Conservation (phyloP, 2,329 filamentous ascomycete genomes). For the Alternaria rosae region DNA sequence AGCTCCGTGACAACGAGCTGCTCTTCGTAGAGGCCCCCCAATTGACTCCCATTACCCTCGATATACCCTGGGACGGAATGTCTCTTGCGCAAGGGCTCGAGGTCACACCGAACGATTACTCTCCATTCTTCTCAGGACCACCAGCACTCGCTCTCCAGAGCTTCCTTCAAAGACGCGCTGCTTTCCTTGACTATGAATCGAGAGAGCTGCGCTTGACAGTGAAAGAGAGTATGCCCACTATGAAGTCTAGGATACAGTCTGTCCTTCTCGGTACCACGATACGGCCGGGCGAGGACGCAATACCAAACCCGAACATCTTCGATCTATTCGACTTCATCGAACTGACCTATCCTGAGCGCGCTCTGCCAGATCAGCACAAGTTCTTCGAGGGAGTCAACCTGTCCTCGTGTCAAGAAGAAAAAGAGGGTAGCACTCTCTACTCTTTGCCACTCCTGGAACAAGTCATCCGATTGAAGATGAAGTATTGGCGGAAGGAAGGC, state of each 20-base stretch:
- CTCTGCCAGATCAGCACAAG: slow-evolving; percentile 61
- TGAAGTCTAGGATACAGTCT: slow-evolving; percentile 58
- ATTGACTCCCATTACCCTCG: slow-evolving; percentile 73
- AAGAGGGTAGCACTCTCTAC: slow-evolving; percentile 66
- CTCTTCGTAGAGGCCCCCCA: slow-evolving; percentile 78
- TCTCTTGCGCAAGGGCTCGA: slow-evolving; percentile 58
- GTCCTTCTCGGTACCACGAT: slow-evolving; percentile 79
- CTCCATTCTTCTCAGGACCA: slow-evolving; percentile 72
- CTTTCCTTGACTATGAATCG: slow-evolving; percentile 83
- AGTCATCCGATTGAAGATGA: slow-evolving; percentile 73
- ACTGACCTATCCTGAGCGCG: slow-evolving; percentile 59
- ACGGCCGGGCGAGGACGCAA: slow-evolving; percentile 69
- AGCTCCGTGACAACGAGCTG: slow-evolving; percentile 81
- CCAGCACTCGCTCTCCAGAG: slow-evolving; percentile 75
- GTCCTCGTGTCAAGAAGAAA: slow-evolving; percentile 66
- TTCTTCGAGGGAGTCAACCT: slow-evolving; percentile 74
- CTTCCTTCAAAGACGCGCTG: slow-evolving; percentile 78
- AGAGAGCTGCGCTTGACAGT: slow-evolving; percentile 83
- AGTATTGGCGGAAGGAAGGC: slow-evolving; percentile 62
- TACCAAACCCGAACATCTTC: slow-evolving; percentile 79
- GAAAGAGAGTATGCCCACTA: slow-evolving; percentile 69
- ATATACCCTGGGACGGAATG: slow-evolving; percentile 76
- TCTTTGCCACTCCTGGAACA: slow-evolving; percentile 76
- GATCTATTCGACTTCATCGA: slow-evolving; percentile 93
- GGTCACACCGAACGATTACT: slow-evolving; percentile 32